These are phyloP conservation scores for Hordeum marinum DNA, from an alignment of 176 grass and related monocot genomes.

Conservation along the genomic window DNA sequence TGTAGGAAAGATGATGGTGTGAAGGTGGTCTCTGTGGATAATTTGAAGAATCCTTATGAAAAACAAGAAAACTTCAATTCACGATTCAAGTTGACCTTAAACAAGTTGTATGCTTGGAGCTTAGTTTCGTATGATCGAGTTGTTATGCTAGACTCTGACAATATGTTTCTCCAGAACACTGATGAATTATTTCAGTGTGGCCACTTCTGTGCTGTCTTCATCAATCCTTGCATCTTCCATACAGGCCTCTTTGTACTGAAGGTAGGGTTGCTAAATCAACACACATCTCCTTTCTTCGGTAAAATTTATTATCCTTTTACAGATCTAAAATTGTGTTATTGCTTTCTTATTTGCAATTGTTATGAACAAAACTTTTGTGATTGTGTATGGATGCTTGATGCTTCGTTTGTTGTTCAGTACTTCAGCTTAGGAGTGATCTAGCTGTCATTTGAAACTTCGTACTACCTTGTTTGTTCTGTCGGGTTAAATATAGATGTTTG, in stretches of 20 bases:
- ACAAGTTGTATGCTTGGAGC: slow-evolving; percentile 95
- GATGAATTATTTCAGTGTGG: slow-evolving; percentile 95
- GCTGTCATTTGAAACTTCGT: slow-evolving; percentile 3
- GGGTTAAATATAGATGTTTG: neutral
- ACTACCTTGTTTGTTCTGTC: neutral
- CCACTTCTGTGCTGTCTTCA: slow-evolving; percentile 87
- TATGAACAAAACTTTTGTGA: neutral
- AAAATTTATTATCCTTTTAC: neutral
- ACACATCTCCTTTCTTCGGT: neutral
- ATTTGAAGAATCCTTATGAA: slow-evolving; percentile 93
- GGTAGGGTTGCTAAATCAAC: slow-evolving; percentile 31
- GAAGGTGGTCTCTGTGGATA: slow-evolving; percentile 82
- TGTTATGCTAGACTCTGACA: slow-evolving; percentile 94
- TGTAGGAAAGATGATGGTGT: slow-evolving; percentile 93
- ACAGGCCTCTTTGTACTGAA: slow-evolving; percentile 94
- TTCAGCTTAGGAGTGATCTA: neutral
- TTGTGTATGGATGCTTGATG: neutral
- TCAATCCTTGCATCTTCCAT: slow-evolving; percentile 96
- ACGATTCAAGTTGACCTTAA: slow-evolving; percentile 92
- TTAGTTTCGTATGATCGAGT: slow-evolving; percentile 73
- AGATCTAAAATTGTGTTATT: neutral
- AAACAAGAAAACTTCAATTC: slow-evolving; percentile 84
- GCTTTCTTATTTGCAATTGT: slow-evolving; percentile 3
- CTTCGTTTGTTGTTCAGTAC: neutral
- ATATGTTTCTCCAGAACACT: slow-evolving; percentile 89